Evolutionary conservation across 805 yeast species (phyloP), one percentile per base, ranked within the genome.

Genomic region (Schwanniomyces sp.): DNA sequence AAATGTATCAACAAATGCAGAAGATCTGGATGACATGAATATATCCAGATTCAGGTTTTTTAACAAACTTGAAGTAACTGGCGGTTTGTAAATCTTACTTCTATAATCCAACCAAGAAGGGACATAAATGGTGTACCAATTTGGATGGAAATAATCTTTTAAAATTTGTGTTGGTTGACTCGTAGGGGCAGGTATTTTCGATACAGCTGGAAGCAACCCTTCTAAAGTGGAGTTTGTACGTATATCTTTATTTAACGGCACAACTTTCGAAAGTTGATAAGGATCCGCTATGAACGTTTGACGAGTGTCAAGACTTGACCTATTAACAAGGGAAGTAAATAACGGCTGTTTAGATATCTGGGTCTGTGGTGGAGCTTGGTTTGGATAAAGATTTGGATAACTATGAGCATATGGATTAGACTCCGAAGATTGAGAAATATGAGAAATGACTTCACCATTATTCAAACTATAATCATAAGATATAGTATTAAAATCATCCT

Each of bases 291-390:
- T 76, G 2, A 77, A 68, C 2, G 87, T 80, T 43, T 82, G 84
- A 51, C 96, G 81, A 40, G 84, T 80, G 61, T 94, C 98, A 44
- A 91, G 67, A 17, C 78, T 70, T 0, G 97, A 88, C 57, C 82
- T 86, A 26, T 80, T 76, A 29, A 80, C 76, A 32, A 85, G 67
- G 0, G 96, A 85, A 5, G 96, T 79, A 61, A 94, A 92, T 43
- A 94, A 72, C 11, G 97, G 96, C 26, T 81, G 75, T 36, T 85
- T 90, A 37, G 79, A 79, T 16, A 80, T 79, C 3, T 86, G 82
- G 3, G 46, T 30, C 14, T 45, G 42, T 42, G 54, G 54, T 6
- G 57, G 60, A 24, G 56, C 54, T 25, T 55, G 58, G 21, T 47
- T 41, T 40, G 52, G 61, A 27, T 29, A 85, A 64, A 49, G 76